Conservation (phyloP, 805 yeast genomes). For the Yarrowia osloensis region DNA sequence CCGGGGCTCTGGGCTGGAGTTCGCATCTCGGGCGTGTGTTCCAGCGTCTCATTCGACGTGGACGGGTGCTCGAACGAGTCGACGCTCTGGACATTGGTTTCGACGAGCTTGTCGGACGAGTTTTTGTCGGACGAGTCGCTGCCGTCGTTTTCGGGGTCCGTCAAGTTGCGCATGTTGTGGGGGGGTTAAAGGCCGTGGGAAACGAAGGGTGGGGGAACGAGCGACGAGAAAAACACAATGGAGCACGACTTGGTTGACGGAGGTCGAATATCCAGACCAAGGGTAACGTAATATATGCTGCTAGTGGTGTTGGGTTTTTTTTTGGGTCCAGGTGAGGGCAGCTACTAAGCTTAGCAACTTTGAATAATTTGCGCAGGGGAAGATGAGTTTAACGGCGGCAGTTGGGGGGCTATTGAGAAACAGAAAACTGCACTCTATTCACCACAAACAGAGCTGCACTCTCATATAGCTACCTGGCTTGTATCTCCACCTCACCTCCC, state of each 20-base stretch:
- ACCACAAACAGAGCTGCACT: background rate
- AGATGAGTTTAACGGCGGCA: background rate
- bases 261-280: background rate
- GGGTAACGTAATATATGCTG: slow-evolving; percentile 5
- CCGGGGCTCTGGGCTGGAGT: slow-evolving; percentile 1
- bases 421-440: background rate
- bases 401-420: background rate
- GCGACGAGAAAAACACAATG: background rate
- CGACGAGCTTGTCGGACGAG: background rate
- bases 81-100: background rate
- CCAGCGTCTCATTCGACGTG: background rate
- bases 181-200: background rate
- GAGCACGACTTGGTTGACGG: background rate
- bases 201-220: background rate
- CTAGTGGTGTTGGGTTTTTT: background rate
- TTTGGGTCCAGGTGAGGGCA: slow-evolving; percentile 5
- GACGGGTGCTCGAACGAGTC: background rate
- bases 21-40: background rate
- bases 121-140: background rate
- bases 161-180: background rate
- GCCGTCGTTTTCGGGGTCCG: background rate
- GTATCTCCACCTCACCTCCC: background rate
- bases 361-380: slow-evolving; percentile 7
- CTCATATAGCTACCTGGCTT: too few relatives aligned
- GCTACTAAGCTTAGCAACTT: slow-evolving; percentile 14